A percentile compares a stretch with the other conserved stretches of the same genome.
Conservation (phyloP, 371 early-diverging fungal genomes). For the Mucor irregularis region DNA sequence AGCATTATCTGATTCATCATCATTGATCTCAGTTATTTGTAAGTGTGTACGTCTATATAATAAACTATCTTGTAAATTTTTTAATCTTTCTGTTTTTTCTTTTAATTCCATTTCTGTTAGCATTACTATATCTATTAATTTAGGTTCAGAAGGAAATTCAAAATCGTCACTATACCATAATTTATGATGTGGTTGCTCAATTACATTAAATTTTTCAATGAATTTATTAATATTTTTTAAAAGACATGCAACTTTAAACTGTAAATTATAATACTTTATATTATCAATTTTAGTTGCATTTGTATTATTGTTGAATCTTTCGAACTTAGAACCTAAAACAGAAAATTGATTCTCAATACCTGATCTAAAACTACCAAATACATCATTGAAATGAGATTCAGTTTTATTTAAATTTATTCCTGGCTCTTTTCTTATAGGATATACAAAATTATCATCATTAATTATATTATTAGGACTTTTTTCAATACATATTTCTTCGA, state of each 20-base stretch:
- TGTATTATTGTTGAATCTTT: conserved; percentile 13
- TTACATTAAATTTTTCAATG: not conserved
- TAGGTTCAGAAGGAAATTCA: too few species aligned
- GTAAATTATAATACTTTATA: conserved; percentile 13
- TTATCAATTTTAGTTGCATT: not conserved
- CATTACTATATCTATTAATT: too few species aligned
- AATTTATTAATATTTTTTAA: conserved; percentile 11
- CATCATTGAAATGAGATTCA: conserved; percentile 5
- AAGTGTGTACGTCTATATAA: too few species aligned
- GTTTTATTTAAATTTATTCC: not conserved
- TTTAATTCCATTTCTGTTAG: too few species aligned
- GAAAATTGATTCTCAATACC: conserved; percentile 10
- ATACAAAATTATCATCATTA: conserved; percentile 9
- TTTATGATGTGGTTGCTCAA: conserved; percentile 1
- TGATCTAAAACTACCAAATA: conserved; percentile 16
- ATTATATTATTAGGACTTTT: not conserved
- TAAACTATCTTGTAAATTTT: too few species aligned
- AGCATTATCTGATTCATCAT: too few species aligned
- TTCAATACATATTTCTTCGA: not conserved
- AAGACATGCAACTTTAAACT: conserved; percentile 11
- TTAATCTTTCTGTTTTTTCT: too few species aligned
- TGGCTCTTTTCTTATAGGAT: conserved; percentile 17
- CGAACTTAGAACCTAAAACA: not conserved
- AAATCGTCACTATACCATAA: conserved; percentile 1
- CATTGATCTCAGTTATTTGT: too few species aligned